Percentiles rank a stretch among this genome's conserved stretches.
Conservation (phyloP, 2,329 filamentous ascomycete genomes). For the Epichloe sibirici region DNA sequence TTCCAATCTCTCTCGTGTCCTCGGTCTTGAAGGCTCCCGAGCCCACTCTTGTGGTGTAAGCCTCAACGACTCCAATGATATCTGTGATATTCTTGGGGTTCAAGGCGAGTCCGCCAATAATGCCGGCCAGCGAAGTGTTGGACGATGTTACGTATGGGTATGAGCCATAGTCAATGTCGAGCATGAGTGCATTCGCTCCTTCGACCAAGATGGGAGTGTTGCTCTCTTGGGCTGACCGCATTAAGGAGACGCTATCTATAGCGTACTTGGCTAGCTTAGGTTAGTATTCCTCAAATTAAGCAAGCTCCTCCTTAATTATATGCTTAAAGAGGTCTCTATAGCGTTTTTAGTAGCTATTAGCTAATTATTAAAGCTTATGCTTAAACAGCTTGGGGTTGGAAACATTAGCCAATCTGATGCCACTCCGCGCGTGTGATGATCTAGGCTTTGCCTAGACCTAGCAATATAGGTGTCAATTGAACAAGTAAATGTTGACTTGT, state of each 20-base stretch:
- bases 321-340: conserved; percentile 54
- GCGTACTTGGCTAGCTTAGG: conserved; percentile 43
- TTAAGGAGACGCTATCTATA: conserved; percentile 54
- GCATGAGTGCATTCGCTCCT: conserved; percentile 49
- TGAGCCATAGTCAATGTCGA: conserved; percentile 46
- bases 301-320: conserved; percentile 59
- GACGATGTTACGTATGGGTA: conserved; percentile 17
- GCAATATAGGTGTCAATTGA: no score
- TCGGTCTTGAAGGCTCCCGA: conserved; percentile 9
- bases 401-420: conserved; percentile 54
- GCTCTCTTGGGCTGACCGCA: conserved; percentile 46
- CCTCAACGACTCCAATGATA: not conserved
- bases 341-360: conserved; percentile 47
- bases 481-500: no score
- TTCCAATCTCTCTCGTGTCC: conserved; percentile 20
- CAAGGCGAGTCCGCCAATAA: conserved; percentile 15
- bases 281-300: conserved; percentile 46
- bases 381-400: conserved; percentile 56
- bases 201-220: conserved; percentile 54
- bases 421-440: conserved; percentile 33
- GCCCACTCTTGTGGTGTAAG: conserved; percentile 9
- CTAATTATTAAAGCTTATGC: conserved; percentile 49
- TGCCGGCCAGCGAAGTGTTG: conserved; percentile 15
- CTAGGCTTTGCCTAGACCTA: no score
- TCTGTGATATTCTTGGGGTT: conserved; percentile 41